phyloP scores from a whole-genome alignment of 805 yeast genomes.

The Spathaspora passalidarum region DNA sequence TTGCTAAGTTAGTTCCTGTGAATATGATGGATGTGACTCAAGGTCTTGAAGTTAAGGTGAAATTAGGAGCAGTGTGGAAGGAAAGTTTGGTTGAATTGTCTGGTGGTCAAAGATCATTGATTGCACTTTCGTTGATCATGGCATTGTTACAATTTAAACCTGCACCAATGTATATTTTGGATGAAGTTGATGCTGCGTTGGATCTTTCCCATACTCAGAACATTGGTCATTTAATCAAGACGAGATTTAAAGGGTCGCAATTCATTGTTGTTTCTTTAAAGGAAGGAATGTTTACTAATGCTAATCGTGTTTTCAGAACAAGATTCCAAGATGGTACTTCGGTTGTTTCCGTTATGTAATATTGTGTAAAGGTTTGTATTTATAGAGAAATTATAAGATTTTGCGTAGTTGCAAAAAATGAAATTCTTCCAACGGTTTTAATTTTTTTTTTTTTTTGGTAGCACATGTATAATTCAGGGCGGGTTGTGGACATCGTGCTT shows the following conservation, averaged over 20 bases:
- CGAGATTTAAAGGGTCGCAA: slow-evolving; percentile 92
- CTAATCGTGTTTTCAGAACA: slow-evolving; percentile 89
- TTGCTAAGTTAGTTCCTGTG: slow-evolving; percentile 81
- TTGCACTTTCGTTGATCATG: slow-evolving; percentile 88
- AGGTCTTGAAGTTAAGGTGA: slow-evolving; percentile 88
- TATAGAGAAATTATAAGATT: not conserved
- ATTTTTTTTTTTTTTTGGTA: too few relatives aligned
- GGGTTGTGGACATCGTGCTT: not conserved
- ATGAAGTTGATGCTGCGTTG: slow-evolving; percentile 97
- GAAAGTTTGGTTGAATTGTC: slow-evolving; percentile 91
- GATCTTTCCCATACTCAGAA: slow-evolving; percentile 97
- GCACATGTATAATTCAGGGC: too few relatives aligned
- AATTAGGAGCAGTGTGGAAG: slow-evolving; percentile 92
- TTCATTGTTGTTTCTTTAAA: slow-evolving; percentile 94
- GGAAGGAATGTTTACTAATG: slow-evolving; percentile 98
- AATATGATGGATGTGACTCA: slow-evolving; percentile 80
- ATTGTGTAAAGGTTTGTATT: not conserved
- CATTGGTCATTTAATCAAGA: slow-evolving; percentile 93
- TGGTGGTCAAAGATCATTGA: slow-evolving; percentile 95
- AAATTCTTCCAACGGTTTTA: not conserved
- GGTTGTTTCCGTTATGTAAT: slow-evolving; percentile 70
- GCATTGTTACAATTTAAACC: slow-evolving; percentile 93
- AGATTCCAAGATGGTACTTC: slow-evolving; percentile 97
- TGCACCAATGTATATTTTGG: slow-evolving; percentile 97
- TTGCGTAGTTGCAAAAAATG: not conserved